These are phyloP conservation scores for Cordyceps cateniannulata DNA, from an alignment of 2,329 filamentous ascomycete species.

Conservation along the genomic window DNA sequence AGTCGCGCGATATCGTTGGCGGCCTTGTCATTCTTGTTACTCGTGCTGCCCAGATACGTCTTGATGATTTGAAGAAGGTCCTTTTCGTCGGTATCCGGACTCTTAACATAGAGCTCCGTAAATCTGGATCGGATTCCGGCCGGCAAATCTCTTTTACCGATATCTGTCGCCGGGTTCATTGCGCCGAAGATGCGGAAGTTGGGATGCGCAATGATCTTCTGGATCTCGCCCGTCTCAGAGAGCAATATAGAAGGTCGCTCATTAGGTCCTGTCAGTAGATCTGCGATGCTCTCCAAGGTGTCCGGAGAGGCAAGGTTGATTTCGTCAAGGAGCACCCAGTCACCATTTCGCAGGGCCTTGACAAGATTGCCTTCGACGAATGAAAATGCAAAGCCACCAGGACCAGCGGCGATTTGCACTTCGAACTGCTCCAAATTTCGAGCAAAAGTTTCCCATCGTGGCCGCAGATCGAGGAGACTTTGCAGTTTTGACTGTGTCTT, in stretches of 20 bases:
- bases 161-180: constrained; percentile 98
- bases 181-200: constrained; percentile 95
- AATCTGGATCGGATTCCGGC: constrained; percentile 85
- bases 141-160: constrained; percentile 91
- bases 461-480: constrained; percentile 48
- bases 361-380: constrained; percentile 96
- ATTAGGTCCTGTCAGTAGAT: constrained; percentile 70
- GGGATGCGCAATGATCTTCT: constrained; percentile 81
- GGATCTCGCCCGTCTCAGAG: constrained; percentile 88
- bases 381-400: constrained; percentile 79
- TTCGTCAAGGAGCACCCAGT: constrained; percentile 95
- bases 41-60: constrained; percentile 71
- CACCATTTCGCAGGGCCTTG: constrained; percentile 89
- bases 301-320: constrained; percentile 95
- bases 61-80: constrained; percentile 85
- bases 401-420: constrained; percentile 65
- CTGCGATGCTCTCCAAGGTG: constrained; percentile 87
- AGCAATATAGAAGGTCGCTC: constrained; percentile 76
- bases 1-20: constrained; percentile 77
- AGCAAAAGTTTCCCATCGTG: constrained; percentile 76
- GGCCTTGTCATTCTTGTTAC: constrained; percentile 64
- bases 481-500: constrained; percentile 63
- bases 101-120: constrained; percentile 90
- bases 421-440: constrained; percentile 71
- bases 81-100: constrained; percentile 78